phyloP scores from a whole-genome alignment of 306 rosid species.

The Cicer chorassanicum region DNA sequence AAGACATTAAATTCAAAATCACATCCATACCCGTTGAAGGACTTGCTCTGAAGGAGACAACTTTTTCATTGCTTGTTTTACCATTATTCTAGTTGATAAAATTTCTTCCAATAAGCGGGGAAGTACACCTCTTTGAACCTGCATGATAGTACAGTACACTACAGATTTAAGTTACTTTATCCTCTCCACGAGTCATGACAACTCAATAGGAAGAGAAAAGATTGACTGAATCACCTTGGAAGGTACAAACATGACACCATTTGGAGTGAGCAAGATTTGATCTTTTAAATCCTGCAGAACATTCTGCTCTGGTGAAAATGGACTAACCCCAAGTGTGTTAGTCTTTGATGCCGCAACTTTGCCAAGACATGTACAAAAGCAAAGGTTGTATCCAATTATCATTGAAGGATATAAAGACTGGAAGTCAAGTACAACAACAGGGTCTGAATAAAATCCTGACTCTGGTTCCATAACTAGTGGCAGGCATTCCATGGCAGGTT shows the following conservation, averaged over 20 bases:
- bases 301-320: constrained; percentile 70
- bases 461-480: constrained; percentile 99
- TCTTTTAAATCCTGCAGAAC: constrained; percentile 67
- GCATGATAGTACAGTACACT: constrained; percentile 44
- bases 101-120: constrained; percentile 94
- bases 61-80: constrained; percentile 86
- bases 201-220: background rate
- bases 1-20: constrained; percentile 36
- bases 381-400: constrained; percentile 97
- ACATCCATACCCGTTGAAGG: constrained; percentile 77
- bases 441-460: constrained; percentile 95
- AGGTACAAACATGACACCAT: constrained; percentile 91
- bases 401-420: constrained; percentile 97
- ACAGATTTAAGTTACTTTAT: constrained; percentile 33
- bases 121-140: constrained; percentile 85
- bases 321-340: constrained; percentile 81
- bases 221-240: constrained; percentile 64
- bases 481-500: constrained; percentile 97
- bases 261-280: constrained; percentile 83
- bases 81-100: constrained; percentile 91
- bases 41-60: constrained; percentile 76
- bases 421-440: constrained; percentile 90
- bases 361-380: constrained; percentile 94
- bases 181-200: constrained; percentile 19
- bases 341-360: constrained; percentile 68